Base-by-base conservation (phyloP, 805 yeast genomes). In the Zygotorulaspora florentina region DNA sequence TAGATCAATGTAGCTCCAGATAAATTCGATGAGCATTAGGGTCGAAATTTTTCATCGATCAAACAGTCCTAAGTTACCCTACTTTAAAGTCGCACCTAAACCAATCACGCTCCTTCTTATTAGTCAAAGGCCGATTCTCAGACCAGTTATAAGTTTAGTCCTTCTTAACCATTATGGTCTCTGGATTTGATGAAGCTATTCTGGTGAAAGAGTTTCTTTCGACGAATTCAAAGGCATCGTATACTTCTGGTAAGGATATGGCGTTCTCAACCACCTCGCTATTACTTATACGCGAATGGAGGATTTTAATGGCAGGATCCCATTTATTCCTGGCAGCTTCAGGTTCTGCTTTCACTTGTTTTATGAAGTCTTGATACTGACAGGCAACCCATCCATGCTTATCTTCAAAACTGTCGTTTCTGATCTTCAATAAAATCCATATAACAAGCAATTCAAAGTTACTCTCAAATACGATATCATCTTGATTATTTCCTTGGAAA, bases 401-500 rank as follows among this genome's bases (percentile, higher is more conserved):
- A 1, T 30, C 12, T 2, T 43, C 45, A 7, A 51, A 52, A 1
- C 58, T 46, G 6, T 45, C 35, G 25, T 49, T 44, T 27, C 41
- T 40, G 8, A 18, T 23, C 36, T 59, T 60, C 2, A 52, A 31
- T 6, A 55, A 3, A 8, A 61, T 33, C 65, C 65, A 60, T 1
- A 56, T 73, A 65, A 51, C 81, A 57, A 50, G 76, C 64, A 45
- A 74, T 62, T 73, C 78, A 74, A 45, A 79, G 56, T 41, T 71
- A 27, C 75, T 66, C 13, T 71, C 72, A 36, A 73, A 66, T 2
- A 63, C 69, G 2, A 75, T 59, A 3, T 81, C 63, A 10, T 73
- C 75, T 1, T 73, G 75, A 13, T 17, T 3, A 13, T 5, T 16
- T 2, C 71, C 55, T 2, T 74, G 64, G 4, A 84, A 84, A 47